phyloP scores from a whole-genome alignment of 176 grass and related monocot genomes.

The Canna indica region DNA sequence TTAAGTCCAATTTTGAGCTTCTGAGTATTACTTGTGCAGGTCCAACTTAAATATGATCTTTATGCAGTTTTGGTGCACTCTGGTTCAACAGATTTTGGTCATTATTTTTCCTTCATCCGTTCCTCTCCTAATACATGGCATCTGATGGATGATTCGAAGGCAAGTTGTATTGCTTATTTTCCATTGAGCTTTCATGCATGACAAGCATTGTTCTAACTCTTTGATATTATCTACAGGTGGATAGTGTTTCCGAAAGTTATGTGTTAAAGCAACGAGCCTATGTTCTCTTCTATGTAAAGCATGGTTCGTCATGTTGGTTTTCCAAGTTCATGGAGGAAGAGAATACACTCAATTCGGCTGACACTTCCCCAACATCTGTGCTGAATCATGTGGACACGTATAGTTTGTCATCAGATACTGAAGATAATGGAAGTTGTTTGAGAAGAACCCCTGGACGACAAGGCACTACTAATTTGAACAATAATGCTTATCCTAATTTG shows the following conservation, averaged over 20 bases:
- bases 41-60: slow-evolving; percentile 65
- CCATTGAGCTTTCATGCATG: background rate
- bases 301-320: slow-evolving; percentile 70
- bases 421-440: slow-evolving; percentile 11
- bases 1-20: slow-evolving; percentile 9
- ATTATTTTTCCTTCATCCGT: slow-evolving; percentile 70
- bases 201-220: background rate
- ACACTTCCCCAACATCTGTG: slow-evolving; percentile 58
- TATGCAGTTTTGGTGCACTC: slow-evolving; percentile 75
- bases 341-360: slow-evolving; percentile 19
- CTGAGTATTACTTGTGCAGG: slow-evolving; percentile 25
- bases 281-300: slow-evolving; percentile 81
- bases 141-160: slow-evolving; percentile 58
- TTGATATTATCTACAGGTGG: slow-evolving; percentile 36
- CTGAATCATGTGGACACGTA: slow-evolving; percentile 39
- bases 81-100: slow-evolving; percentile 51
- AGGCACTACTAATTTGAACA: background rate
- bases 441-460: background rate
- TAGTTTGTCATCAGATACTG: slow-evolving; percentile 25
- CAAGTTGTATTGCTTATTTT: slow-evolving; percentile 5
- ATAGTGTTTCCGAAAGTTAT: slow-evolving; percentile 32
- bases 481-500: background rate
- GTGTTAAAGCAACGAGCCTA: slow-evolving; percentile 66
- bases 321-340: slow-evolving; percentile 45
- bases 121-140: slow-evolving; percentile 65